phyloP scores from a whole-genome alignment of 352 stramenopile species.

The Phytophthora sp. region DNA sequence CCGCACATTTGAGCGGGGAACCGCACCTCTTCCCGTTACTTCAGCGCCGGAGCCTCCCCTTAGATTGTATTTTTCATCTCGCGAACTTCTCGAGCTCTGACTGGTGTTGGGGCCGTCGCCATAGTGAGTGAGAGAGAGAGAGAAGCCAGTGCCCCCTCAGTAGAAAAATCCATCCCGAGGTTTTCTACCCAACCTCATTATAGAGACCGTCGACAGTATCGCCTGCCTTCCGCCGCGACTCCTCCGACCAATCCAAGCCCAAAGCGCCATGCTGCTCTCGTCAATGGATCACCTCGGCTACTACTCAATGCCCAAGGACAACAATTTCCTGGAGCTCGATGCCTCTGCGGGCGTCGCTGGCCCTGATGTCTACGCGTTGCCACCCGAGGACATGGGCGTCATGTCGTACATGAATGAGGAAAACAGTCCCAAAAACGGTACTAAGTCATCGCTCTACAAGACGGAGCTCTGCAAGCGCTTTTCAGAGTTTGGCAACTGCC shows the following conservation, averaged over 20 bases:
- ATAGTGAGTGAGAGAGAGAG: conserved; percentile 24
- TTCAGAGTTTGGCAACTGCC: conserved; percentile 86
- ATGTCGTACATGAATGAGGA: conserved; percentile 73
- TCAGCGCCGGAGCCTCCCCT: conserved; percentile 4
- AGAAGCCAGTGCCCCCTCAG: conserved; percentile 25
- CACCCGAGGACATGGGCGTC: conserved; percentile 48
- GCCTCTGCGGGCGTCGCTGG: conserved; percentile 36
- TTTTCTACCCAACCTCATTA: conserved; percentile 15
- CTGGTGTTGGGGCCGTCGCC: conserved; percentile 29
- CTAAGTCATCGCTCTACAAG: conserved; percentile 89
- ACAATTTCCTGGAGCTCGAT: conserved; percentile 71
- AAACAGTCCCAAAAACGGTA: conserved; percentile 85
- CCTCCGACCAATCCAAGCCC: conserved; percentile 12
- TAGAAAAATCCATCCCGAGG: conserved; percentile 11
- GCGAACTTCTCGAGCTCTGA: conserved; percentile 27
- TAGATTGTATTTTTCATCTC: conserved; percentile 28
- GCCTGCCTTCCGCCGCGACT: conserved; percentile 12
- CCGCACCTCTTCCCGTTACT: conserved; percentile 41
- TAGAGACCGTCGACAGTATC: conserved; percentile 23
- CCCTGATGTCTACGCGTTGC: conserved; percentile 50
- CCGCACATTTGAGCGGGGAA: conserved; percentile 7
- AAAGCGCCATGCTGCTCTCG: conserved; percentile 72
- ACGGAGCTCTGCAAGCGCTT: conserved; percentile 90
- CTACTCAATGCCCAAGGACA: conserved; percentile 81
- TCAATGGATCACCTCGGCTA: conserved; percentile 87